Conservation (phyloP, 805 yeast genomes). For the Soucietia sequanensis region DNA sequence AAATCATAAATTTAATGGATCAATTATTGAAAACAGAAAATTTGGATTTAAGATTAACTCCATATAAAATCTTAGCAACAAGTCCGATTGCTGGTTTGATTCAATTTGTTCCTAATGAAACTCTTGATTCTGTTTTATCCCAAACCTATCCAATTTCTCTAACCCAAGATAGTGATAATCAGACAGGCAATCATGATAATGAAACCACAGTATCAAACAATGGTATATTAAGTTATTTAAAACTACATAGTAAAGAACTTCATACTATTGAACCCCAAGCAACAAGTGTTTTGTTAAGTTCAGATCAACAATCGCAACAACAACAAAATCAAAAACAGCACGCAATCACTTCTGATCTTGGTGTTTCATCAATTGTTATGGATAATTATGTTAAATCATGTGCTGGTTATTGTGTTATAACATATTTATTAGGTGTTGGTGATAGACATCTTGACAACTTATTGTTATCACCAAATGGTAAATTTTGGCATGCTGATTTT, state of each 20-base stretch:
- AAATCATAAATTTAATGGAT: constrained; percentile 89
- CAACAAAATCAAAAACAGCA: constrained; percentile 22
- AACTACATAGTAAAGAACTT: constrained; percentile 46
- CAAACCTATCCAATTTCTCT: constrained; percentile 18
- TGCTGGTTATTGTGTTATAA: constrained; percentile 97
- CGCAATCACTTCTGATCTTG: constrained; percentile 37
- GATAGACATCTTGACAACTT: constrained; percentile 94
- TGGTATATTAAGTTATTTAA: constrained; percentile 72
- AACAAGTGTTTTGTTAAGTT: constrained; percentile 16
- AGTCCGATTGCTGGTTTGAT: constrained; percentile 90
- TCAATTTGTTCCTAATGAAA: constrained; percentile 91
- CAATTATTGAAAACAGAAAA: constrained; percentile 84
- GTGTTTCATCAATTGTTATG: constrained; percentile 68
- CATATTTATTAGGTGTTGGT: constrained; percentile 93
- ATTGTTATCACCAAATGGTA: constrained; percentile 72
- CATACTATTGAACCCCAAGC: constrained; percentile 27
- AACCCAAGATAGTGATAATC: constrained; percentile 2
- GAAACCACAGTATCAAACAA: constrained; percentile 38
- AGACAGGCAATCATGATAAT: constrained; percentile 5
- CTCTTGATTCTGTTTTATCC: constrained; percentile 74
- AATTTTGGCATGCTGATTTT: constrained; percentile 96
- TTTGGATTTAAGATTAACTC: constrained; percentile 81
- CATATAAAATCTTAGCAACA: constrained; percentile 87
- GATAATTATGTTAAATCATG: constrained; percentile 93
- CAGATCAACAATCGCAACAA: constrained; percentile 6